Percentiles rank a stretch among this genome's conserved stretches.
phyloP scores from a whole-genome alignment of 768 basidiomycete species.

The Trametes meyenii region DNA sequence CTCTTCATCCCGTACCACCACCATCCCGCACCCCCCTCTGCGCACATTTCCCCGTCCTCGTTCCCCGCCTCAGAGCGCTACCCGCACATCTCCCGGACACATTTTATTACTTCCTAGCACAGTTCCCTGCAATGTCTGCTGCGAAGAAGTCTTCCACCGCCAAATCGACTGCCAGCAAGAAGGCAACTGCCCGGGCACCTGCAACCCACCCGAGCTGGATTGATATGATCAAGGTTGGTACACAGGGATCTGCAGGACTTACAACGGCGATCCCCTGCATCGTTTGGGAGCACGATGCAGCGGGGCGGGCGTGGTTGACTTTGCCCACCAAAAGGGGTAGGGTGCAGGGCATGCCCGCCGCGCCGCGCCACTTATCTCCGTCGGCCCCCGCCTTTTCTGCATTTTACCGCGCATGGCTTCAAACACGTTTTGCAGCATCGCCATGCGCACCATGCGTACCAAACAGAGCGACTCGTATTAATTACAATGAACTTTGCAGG shows the following conservation, averaged over 20 bases:
- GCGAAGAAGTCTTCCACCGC: constrained; percentile 44
- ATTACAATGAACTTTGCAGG: constrained; percentile 47
- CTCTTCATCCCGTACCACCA: constrained; percentile 49
- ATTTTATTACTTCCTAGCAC: constrained; percentile 34
- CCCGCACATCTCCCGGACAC: constrained; percentile 17
- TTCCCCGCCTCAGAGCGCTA: constrained; percentile 24
- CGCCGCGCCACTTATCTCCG: constrained; percentile 33
- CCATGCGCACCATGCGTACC: background rate
- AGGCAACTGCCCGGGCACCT: constrained; percentile 43
- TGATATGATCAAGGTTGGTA: constrained; percentile 78
- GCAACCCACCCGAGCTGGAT: constrained; percentile 61
- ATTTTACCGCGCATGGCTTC: constrained; percentile 19
- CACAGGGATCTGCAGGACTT: constrained; percentile 6
- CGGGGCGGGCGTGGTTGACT: constrained; percentile 15
- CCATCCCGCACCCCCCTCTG: constrained; percentile 40
- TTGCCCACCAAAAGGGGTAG: constrained; percentile 43
- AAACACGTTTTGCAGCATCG: background rate
- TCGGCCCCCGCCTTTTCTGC: constrained; percentile 24
- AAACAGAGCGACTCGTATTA: background rate
- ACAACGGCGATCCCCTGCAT: background rate
- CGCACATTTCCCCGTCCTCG: constrained; percentile 27
- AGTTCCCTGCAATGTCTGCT: constrained; percentile 41
- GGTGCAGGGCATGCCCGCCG: constrained; percentile 41
- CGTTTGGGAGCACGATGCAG: background rate
- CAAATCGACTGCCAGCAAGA: constrained; percentile 50